These are phyloP conservation scores for Rhododendron kiyosumense DNA, from an alignment of 148 eudicot genomes.

Conservation along the genomic window DNA sequence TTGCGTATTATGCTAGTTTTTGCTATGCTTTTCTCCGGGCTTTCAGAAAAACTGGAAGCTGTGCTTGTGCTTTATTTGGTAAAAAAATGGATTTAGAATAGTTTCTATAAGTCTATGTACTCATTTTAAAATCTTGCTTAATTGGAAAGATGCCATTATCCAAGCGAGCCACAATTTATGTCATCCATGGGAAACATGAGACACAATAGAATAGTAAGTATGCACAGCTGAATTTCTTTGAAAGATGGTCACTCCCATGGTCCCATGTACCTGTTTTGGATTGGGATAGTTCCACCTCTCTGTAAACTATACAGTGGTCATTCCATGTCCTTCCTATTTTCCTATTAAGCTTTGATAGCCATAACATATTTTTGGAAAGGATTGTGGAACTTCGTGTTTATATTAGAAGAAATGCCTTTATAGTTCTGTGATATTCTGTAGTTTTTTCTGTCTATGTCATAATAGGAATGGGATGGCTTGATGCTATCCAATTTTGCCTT, in stretches of 20 bases:
- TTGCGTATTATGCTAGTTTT: background rate
- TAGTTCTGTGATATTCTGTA: background rate
- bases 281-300: background rate
- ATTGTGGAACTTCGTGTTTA: conserved; percentile 5
- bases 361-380: background rate
- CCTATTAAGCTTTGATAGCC: background rate
- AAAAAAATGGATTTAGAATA: background rate
- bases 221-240: background rate
- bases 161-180: background rate
- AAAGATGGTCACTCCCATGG: background rate
- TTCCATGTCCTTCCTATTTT: background rate
- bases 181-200: background rate
- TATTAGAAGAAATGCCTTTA: background rate
- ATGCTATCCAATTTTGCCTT: conserved; percentile 91
- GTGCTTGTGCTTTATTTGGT: background rate
- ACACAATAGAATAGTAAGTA: background rate
- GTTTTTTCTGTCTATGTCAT: conserved; percentile 6
- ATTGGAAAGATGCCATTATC: background rate
- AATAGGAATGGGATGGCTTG: conserved; percentile 96
- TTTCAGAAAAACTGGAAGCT: background rate
- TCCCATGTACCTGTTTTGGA: background rate
- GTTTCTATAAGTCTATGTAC: background rate
- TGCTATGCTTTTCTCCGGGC: background rate
- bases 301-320: background rate
- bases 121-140: background rate